A percentile compares a stretch with the other conserved stretches of the same genome.
Evolutionary conservation across 257 asterid species (phyloP).

Genomic region (Rubia yunnanensis): DNA sequence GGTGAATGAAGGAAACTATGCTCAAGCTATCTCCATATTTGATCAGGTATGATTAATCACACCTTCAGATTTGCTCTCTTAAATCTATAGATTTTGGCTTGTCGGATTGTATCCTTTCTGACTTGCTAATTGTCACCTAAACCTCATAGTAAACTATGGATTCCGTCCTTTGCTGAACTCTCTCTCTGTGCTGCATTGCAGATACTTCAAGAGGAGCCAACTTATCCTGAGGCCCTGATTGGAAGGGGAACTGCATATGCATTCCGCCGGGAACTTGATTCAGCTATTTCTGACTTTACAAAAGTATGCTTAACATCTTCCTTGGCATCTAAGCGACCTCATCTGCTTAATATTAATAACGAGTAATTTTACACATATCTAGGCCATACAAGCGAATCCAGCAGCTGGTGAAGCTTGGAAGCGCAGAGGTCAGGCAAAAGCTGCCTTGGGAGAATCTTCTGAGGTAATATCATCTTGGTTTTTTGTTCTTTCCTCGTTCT

Average conservation of each 20-base stretch:
- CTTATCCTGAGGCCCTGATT: conserved; percentile 87
- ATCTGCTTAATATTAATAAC: neutral
- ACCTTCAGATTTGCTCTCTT: neutral
- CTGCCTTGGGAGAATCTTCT: conserved; percentile 94
- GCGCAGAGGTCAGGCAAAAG: conserved; percentile 99
- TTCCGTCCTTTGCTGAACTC: conserved; percentile 6
- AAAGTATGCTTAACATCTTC: conserved; percentile 37
- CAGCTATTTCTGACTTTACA: conserved; percentile 94
- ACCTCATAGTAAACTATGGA: conserved; percentile 14
- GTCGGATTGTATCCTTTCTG: conserved; percentile 10
- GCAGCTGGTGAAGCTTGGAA: conserved; percentile 99
- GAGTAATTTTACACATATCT: neutral
- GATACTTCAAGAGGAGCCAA: conserved; percentile 88
- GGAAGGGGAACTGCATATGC: conserved; percentile 99
- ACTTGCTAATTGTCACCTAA: conserved; percentile 15
- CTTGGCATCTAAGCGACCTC: neutral
- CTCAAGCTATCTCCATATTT: conserved; percentile 75
- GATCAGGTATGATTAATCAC: conserved; percentile 54
- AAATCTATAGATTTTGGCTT: conserved; percentile 8
- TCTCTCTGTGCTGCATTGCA: conserved; percentile 24
- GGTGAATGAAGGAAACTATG: conserved; percentile 96
- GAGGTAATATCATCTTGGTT: conserved; percentile 39
- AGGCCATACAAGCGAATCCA: conserved; percentile 93
- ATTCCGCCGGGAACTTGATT: conserved; percentile 84
- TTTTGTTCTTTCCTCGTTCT: conserved; percentile 2